Evolutionary conservation across 352 stramenopile species (phyloP).

Genomic region (Pythium angustatum): DNA sequence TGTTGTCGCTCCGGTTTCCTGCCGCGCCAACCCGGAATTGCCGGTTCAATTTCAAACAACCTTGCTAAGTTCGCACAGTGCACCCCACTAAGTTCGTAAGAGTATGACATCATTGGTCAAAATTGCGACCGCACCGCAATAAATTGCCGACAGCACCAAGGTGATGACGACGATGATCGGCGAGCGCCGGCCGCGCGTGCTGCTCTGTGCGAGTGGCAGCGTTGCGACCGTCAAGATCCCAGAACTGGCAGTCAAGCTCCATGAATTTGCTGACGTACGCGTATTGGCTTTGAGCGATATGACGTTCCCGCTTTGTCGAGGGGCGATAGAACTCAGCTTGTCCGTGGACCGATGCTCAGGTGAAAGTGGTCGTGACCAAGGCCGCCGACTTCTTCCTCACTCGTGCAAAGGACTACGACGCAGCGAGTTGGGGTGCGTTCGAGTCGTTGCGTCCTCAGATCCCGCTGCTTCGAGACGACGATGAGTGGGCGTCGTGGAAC

Average conservation of each 20-base stretch:
- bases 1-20: slow-evolving; percentile 1
- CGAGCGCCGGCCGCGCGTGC: slow-evolving; percentile 42
- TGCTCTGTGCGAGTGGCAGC: slow-evolving; percentile 82
- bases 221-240: slow-evolving; percentile 89
- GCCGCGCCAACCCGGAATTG: slow-evolving; percentile 7
- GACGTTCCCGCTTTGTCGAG: not conserved
- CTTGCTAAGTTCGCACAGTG: slow-evolving; percentile 22
- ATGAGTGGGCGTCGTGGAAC: slow-evolving; percentile 86
- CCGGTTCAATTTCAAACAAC: slow-evolving; percentile 24
- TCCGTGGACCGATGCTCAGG: slow-evolving; percentile 31
- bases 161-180: slow-evolving; percentile 7
- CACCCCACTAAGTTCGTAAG: slow-evolving; percentile 16
- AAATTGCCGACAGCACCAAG: not conserved
- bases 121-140: not conserved
- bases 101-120: slow-evolving; percentile 14
- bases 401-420: slow-evolving; percentile 75
- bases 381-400: slow-evolving; percentile 82
- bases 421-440: slow-evolving; percentile 46
- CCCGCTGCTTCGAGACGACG: slow-evolving; percentile 59
- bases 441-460: slow-evolving; percentile 33
- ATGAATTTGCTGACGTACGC: slow-evolving; percentile 57
- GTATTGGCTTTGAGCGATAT: not conserved
- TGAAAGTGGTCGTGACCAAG: slow-evolving; percentile 83
- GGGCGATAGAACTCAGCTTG: not conserved
- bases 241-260: slow-evolving; percentile 70